Percentiles rank a stretch among this genome's conserved stretches.
Conservation (phyloP, 2,329 filamentous ascomycete species). For the Ceratocystis variospora region DNA sequence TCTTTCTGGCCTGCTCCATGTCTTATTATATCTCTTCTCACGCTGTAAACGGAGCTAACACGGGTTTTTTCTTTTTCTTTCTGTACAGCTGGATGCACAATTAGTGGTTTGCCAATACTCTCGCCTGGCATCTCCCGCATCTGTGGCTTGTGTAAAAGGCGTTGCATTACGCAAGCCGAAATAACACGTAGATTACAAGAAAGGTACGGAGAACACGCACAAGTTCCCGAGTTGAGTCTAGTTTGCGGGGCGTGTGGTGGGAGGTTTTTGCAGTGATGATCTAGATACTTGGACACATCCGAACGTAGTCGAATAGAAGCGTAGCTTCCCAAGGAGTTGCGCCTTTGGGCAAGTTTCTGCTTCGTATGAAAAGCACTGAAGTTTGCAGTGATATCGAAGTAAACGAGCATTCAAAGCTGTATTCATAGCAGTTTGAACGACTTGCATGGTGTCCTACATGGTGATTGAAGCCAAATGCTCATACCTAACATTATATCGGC, state of each 20-base stretch:
- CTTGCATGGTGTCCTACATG: too few species aligned
- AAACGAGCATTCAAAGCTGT: too few species aligned
- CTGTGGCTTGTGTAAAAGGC: constrained; percentile 39
- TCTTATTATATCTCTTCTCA: not conserved
- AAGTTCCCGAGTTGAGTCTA: constrained; percentile 3
- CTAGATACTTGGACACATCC: too few species aligned
- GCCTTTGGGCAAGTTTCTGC: too few species aligned
- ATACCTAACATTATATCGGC: not conserved
- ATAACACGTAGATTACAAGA: constrained; percentile 5
- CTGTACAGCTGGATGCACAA: constrained; percentile 36
- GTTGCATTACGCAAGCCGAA: constrained; percentile 10
- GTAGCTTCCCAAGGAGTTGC: too few species aligned
- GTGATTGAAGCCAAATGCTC: too few species aligned
- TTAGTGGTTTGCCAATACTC: constrained; percentile 41
- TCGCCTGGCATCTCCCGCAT: constrained; percentile 39
- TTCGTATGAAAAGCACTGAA: too few species aligned
- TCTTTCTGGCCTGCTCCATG: not conserved
- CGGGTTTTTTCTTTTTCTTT: not conserved
- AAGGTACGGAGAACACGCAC: not conserved
- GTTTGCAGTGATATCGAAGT: too few species aligned
- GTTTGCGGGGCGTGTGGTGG: constrained; percentile 16
- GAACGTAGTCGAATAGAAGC: too few species aligned
- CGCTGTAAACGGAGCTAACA: constrained; percentile 10
- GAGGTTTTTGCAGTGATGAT: constrained; percentile 11
- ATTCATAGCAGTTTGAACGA: too few species aligned